Evolutionary conservation across 768 basidiomycete species (phyloP), one percentile per base, ranked within the genome.

Genomic region (Nidularia pulvinata): DNA sequence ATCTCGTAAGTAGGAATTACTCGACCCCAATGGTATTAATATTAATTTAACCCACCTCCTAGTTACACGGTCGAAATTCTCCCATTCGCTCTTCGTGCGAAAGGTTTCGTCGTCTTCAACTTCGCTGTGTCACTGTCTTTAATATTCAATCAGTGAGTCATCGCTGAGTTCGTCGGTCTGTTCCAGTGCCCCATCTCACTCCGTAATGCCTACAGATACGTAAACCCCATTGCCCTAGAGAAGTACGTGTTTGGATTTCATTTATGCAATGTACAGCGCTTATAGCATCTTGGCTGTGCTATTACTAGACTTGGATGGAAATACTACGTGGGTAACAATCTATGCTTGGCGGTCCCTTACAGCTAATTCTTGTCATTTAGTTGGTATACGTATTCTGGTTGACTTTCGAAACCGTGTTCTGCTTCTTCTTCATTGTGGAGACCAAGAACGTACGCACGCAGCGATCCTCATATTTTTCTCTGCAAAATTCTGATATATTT

Each of bases 21-120:
- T 25, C 25, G 25, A 25, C 25, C 25, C 4, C 25, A 25, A 25
- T 4, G 25, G 25, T 25, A 25, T 25, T 25, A 33, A n/a, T 35
- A 22, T 16, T 19, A 14, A 39, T 25, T 37, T 25, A 33, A 49
- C 48, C 13, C 33, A 25, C n/a, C 13, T 25, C 46, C 43, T 45
- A 68, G 67, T 25, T 69, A 69, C 48, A 67, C 67, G 30, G 65
- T 69, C 47, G 67, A 69, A 52, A 69, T 69, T 51, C 57, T 69
- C 19, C 67, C 67, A 1, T 69, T 57, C 53, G 50, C 64, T 32
- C 61, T 89, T 53, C 86, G 89, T 58, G 86, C 88, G 48, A 88
- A 88, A 68, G 87, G 86, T 36, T 80, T 86, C 67, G 82, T 77
- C 55, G 55, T 88, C 33, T 83, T 88, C 72, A 83, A 77, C 63